Base-by-base conservation (phyloP, 129 eudicot species). In the Erigeron canadensis region DNA sequence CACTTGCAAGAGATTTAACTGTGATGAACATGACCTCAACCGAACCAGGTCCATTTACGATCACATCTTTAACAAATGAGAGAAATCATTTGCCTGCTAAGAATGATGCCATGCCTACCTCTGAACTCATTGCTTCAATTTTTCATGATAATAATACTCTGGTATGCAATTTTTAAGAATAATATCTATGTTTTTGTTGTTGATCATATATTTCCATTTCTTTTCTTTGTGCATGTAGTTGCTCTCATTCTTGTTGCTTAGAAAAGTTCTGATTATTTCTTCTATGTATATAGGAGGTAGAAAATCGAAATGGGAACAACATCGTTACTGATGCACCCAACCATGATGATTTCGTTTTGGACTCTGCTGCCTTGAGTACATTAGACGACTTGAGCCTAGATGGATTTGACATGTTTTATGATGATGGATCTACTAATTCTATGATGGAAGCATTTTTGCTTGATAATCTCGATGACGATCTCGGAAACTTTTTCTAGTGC, bases 151-250 rank as follows among this genome's bases (percentile, higher is more conserved):
- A 64, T 34, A 8, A 60, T 46, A 9, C 48, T 22, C 72, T 78
- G 90, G 90, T 82, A n/a, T 56, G 73, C 68, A 58, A 61, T 23
- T 50, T 71, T 72, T 21, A 54, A 38, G 38, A 70, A 54, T 11
- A 40, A 1, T 10, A 39, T 39, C 40, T 1, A n/a, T 40, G 28
- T 16, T 40, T 39, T 16, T n/a, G 9, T 69, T n/a, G 13, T 17
- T 40, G 8, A 5, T 46, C 7, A 2, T 2, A 4, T 12, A 60
- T 60, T n/a, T 16, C 46, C 45, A 39, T 37, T 4, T n/a, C 8
- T 6, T 8, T 22, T 22, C 2, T 8, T 22, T 19, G n/a, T 48
- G 19, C 11, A 8, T 15, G 42, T 13, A 10, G 43, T 6, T 59
- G 43, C 7, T 13, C 11, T 13, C n/a, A 2, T 11, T 34, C 10